Base-by-base conservation (phyloP, 345 rosid genomes). In the Citrus hindsii region DNA sequence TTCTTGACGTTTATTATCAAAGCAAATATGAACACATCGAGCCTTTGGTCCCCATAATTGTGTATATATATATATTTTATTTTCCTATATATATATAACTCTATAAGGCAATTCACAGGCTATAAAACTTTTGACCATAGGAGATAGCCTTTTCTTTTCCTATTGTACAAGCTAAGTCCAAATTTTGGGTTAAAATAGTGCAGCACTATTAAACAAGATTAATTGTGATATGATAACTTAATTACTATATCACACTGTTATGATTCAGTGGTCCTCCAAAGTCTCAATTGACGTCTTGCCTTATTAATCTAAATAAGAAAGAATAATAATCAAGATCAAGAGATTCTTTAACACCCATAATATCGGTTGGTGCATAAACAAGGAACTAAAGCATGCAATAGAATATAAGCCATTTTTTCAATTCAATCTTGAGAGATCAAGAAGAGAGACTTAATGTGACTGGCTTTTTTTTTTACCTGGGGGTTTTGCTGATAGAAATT, bases 191-290 rank as follows among this genome's bases (percentile, higher is more conserved):
- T 83, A 55, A 38, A 77, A 33, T 58, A 69, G 32, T 22, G 28
- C 21, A 60, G 51, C 42, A 21, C 30, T 4, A 32, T 32, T 73
- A 24, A 61, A 38, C 27, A 13, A 18, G 42, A 66, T 74, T 79
- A 79, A 70, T 74, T 71, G 51, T 55, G 25, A 53, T 76, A 83
- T 79, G 79, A 84, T 85, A 69, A 62, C 85, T 82, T 88, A 86
- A 85, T 84, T 79, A 83, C 68, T 83, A 85, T 68, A 85, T 86
- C 86, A 78, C 74, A 87, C 88, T 88, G 89, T 88, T 83, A 81
- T 83, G 91, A 90, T 88, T 86, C 68, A 76, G 91, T 84, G 93
- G 89, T 83, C 91, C 88, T 83, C 19, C 58, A 59, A 16, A 82
- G 77, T 73, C 83, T 70, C 19, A 33, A 28, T 74, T 48, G 24